phyloP scores from a whole-genome alignment of 495 filamentous ascomycete genomes.

The Aspergillus ellipticus region DNA sequence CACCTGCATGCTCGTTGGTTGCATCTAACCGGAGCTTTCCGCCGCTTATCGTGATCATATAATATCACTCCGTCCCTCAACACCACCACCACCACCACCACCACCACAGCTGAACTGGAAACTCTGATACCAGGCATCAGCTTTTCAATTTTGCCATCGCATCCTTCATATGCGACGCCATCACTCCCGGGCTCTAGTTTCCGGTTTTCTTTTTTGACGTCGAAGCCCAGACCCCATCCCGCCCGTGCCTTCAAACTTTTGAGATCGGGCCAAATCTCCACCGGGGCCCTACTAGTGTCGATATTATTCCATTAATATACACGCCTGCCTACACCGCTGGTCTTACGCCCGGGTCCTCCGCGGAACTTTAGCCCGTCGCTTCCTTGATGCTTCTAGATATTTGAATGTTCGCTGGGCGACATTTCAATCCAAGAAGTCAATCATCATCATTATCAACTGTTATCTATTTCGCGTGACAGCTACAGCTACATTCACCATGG shows the following conservation, averaged over 20 bases:
- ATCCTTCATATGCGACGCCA: not conserved
- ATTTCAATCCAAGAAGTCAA: not conserved
- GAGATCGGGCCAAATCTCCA: conserved; percentile 16
- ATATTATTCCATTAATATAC: conserved; percentile 9
- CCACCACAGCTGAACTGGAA: conserved; percentile 11
- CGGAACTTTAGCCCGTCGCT: conserved; percentile 11
- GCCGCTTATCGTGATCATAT: conserved; percentile 8
- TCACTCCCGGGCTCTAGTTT: not conserved
- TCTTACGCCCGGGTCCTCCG: conserved; percentile 5
- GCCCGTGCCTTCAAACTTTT: not conserved
- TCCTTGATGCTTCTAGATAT: conserved; percentile 8
- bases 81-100: not conserved
- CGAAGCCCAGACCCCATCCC: conserved; percentile 14
- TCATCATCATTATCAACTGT: not conserved
- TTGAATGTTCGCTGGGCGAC: conserved; percentile 12
- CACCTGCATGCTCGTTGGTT: conserved; percentile 8
- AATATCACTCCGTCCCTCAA: not conserved
- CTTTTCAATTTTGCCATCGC: conserved; percentile 12
- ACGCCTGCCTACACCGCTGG: conserved; percentile 22
- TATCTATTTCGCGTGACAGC: not conserved
- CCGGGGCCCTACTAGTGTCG: conserved; percentile 10
- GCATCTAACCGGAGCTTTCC: conserved; percentile 3
- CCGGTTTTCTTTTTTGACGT: not conserved
- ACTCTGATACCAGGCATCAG: conserved; percentile 12
- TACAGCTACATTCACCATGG: conserved; percentile 25